Base-by-base conservation (phyloP, 352 stramenopile species). In the Pythium rhizo-oryzae region DNA sequence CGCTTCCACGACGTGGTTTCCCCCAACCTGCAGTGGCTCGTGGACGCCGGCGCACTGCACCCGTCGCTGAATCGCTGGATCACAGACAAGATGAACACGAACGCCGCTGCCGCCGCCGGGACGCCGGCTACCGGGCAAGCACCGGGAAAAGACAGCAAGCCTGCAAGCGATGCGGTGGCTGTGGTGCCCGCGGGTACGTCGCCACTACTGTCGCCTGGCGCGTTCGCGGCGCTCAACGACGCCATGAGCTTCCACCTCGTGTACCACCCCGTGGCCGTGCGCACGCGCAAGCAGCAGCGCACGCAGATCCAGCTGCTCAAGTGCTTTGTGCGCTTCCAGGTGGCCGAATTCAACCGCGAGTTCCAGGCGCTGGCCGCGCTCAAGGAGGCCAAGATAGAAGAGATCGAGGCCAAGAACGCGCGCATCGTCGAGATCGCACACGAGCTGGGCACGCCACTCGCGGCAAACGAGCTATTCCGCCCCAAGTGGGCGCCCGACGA, bases 391-490 rank as follows among this genome's bases (percentile, higher is more conserved):
- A 92, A 89, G 1, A 82, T 97, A 43, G 88, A 94, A 35, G 82
- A 95, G 60, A 94, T 98, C 35, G 84, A 97, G 46, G 76, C 81
- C 33, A 96, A 96, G 68, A 97, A 97, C 59, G 77, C 83, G 24
- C 87, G 94, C 33, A 96, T 98, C 59, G 59, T 78, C 21, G 90
- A 98, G 62, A 98, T 98, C 53, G 69, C 81, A 28, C 47, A 58
- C 13, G 92, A 98, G 58, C 58, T 97, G 16, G 70, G 74, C 25
- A 41, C 57, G 4, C 16, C 58, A 9, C 52, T 30, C 7, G 25
- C 47, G 21, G 39, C 58, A 6, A 71, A 56, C 21, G 76, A 91
- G 25, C 67, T 87, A 15, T 91, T 90, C 50, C 70, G 66, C 4
- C 87, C 86, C 8, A 72, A 71, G 24, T 90, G 80, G 73, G 66